Evolutionary conservation across 345 rosid genomes (phyloP), one percentile per base, ranked within the genome.

Genomic region (Zanthoxylum bungeanum): DNA sequence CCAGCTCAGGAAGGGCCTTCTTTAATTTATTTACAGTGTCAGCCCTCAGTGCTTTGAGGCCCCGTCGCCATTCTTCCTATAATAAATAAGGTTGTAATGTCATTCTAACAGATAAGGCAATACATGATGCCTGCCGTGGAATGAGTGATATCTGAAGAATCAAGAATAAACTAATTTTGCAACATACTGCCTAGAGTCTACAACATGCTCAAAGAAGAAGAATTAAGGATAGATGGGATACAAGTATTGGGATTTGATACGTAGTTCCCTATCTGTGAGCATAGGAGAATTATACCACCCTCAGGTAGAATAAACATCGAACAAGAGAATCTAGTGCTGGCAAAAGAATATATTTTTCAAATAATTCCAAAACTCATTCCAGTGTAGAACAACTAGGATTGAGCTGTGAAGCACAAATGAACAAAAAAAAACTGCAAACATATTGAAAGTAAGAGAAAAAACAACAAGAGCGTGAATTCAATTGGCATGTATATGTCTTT

Each of bases 1-100:
- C 97, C 59, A 95, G 82, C 66, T 84, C 85, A 3, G 92, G 85
- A 34, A 95, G 90, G 34, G 91, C 84, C 80, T 91, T 89, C 80
- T 84, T 88, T 71, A 95, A 68, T 80, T 95, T 91, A 73, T 53
- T 84, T 50, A 92, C 58, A 25, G 85, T 85, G 74, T 91, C 90
- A 60, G 82, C 91, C 76, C 86, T 86, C 71, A 91, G 79, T 51
- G 87, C 85, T 78, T 87, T 91, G 36, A 95, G 69, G 64, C 96
- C 98, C 75, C 90, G 81, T 77, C 85, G 84, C 96, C 98, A 92
- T 81, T 95, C 99, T 72, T 91, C 98, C 99, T 95, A 73, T 66
- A 47, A 79, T 51, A 60, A 21, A 22, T 34, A 49, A 22, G 19
- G 60, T 21, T 33, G 24, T 34, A 39, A 42, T 21, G 49, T 7